Percentiles rank a stretch among this genome's conserved stretches.
phyloP scores from a whole-genome alignment of 1,284 basidiomycete genomes.

The Boletellus dicymbophilus region DNA sequence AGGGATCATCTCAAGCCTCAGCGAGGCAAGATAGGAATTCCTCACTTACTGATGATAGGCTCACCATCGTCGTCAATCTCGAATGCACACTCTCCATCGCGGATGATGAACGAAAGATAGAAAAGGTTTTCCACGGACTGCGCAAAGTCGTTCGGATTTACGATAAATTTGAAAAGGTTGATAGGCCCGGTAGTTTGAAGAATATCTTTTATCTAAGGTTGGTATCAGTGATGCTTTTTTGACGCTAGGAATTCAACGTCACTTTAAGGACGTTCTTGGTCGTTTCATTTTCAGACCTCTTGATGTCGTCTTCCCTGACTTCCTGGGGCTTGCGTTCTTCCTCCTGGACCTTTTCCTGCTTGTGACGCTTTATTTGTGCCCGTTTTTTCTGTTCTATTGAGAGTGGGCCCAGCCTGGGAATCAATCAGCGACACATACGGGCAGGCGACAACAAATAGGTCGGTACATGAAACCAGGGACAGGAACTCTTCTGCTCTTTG shows the following conservation, averaged over 20 bases:
- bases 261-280: constrained; percentile 76
- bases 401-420: constrained; percentile 71
- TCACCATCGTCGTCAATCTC: constrained; percentile 67
- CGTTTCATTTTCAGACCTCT: constrained; percentile 78
- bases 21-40: constrained; percentile 24
- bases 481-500: constrained; percentile 73
- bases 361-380: constrained; percentile 56
- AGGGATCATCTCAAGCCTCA: constrained; percentile 2
- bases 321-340: constrained; percentile 72
- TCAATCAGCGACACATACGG: constrained; percentile 2
- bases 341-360: constrained; percentile 72
- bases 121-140: constrained; percentile 96
- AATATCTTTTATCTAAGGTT: constrained; percentile 53
- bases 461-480: constrained; percentile 80
- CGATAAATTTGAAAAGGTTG: constrained; percentile 82
- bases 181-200: constrained; percentile 51
- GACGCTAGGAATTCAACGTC: constrained; percentile 17
- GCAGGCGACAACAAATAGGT: neutral
- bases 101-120: constrained; percentile 88
- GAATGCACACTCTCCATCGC: constrained; percentile 79
- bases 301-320: constrained; percentile 75
- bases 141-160: constrained; percentile 86
- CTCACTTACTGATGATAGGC: constrained; percentile 65
- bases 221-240: constrained; percentile 1
- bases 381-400: constrained; percentile 78